These are phyloP conservation scores for Hypsizygus ulmarius DNA, from an alignment of 1,284 basidiomycete genomes.

Conservation along the genomic window DNA sequence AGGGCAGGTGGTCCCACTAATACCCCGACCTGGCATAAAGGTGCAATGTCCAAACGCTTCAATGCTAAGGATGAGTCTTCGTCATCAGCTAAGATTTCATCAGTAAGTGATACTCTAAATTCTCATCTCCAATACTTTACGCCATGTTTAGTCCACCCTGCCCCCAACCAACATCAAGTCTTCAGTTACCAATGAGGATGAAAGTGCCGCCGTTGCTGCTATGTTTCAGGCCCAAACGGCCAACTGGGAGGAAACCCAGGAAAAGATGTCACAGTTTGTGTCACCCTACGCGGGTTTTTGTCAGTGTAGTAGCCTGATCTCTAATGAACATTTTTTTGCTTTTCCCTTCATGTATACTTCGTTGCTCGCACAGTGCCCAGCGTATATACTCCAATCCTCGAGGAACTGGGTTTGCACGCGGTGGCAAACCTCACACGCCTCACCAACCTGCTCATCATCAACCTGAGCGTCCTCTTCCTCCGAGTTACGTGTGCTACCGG, in stretches of 20 bases:
- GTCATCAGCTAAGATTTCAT: constrained; percentile 23
- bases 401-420: constrained; percentile 56
- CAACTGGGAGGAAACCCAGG: constrained; percentile 95
- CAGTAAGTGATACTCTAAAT: constrained; percentile 22
- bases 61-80: constrained; percentile 75
- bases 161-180: constrained; percentile 36
- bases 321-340: constrained; percentile 60
- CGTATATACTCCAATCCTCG: constrained; percentile 67
- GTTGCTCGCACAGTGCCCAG: constrained; percentile 55
- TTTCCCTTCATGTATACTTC: constrained; percentile 25
- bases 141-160: constrained; percentile 26
- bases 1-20: constrained; percentile 32
- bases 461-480: constrained; percentile 72
- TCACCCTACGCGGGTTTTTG: constrained; percentile 51
- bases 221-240: constrained; percentile 92
- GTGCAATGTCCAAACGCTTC: constrained; percentile 86
- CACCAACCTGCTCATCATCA: constrained; percentile 39
- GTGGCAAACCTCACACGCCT: constrained; percentile 53
- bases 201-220: constrained; percentile 87
- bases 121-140: constrained; percentile 18
- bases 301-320: constrained; percentile 59
- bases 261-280: constrained; percentile 96
- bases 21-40: constrained; percentile 53
- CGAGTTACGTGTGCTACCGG: constrained; percentile 98
- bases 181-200: constrained; percentile 62